A percentile compares a stretch with the other conserved stretches of the same genome.
Conservation (phyloP, 2,329 filamentous ascomycete genomes). For the Penicillium psychrosexuale region DNA sequence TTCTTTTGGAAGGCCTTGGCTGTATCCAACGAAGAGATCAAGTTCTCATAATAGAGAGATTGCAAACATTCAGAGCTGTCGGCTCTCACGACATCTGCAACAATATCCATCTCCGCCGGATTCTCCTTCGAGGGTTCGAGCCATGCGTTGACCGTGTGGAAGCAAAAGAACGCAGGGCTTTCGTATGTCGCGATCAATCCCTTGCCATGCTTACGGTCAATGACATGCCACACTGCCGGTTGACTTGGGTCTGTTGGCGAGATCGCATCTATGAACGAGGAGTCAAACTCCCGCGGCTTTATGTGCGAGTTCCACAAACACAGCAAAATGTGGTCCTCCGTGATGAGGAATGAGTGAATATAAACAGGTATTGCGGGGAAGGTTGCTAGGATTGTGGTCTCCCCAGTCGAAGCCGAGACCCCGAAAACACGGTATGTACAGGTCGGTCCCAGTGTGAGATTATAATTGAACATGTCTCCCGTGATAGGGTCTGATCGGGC, state of each 20-base stretch:
- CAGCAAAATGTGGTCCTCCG: slow-evolving; percentile 66
- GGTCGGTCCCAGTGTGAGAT: slow-evolving; percentile 60
- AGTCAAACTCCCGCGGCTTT: slow-evolving; percentile 43
- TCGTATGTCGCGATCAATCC: slow-evolving; percentile 69
- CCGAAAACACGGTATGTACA: slow-evolving; percentile 68
- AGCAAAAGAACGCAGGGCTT: slow-evolving; percentile 69
- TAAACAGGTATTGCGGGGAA: slow-evolving; percentile 63
- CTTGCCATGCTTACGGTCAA: slow-evolving; percentile 61
- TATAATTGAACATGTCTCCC: slow-evolving; percentile 78
- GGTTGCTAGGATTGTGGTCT: slow-evolving; percentile 68
- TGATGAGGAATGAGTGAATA: slow-evolving; percentile 79
- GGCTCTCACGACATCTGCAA: slow-evolving; percentile 65
- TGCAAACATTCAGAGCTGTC: slow-evolving; percentile 63
- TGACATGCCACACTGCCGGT: slow-evolving; percentile 67
- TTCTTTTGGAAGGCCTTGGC: slow-evolving; percentile 32
- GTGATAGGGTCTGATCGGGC: slow-evolving; percentile 67
- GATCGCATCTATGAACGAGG: slow-evolving; percentile 61
- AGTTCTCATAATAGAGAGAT: slow-evolving; percentile 66
- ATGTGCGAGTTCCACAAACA: slow-evolving; percentile 68
- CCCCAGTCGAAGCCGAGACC: slow-evolving; percentile 59
- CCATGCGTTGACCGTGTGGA: slow-evolving; percentile 76
- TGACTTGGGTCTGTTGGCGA: slow-evolving; percentile 57
- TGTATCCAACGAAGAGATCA: slow-evolving; percentile 56
- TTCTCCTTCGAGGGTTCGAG: slow-evolving; percentile 52
- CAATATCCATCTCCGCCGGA: slow-evolving; percentile 49